A percentile compares a stretch with the other conserved stretches of the same genome.
phyloP scores from a whole-genome alignment of 1,139 yeast genomes.

The Magnusiomyces suaveolens region DNA sequence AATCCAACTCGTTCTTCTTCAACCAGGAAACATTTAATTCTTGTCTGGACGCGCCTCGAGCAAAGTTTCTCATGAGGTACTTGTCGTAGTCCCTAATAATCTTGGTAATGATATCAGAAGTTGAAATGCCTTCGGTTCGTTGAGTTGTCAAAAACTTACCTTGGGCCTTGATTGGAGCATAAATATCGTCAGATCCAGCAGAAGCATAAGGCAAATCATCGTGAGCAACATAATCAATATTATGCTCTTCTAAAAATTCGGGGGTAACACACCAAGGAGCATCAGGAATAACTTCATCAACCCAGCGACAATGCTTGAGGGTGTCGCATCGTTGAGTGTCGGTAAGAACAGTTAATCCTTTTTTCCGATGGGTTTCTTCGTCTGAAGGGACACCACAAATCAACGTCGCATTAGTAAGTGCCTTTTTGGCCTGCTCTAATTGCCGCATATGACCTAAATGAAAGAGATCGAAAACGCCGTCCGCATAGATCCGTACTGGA shows the following conservation, averaged over 20 bases:
- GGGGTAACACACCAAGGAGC: constrained; percentile 95
- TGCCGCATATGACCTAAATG: constrained; percentile 71
- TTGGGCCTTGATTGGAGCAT: constrained; percentile 77
- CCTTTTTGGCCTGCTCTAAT: constrained; percentile 16
- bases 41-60: constrained; percentile 93
- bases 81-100: constrained; percentile 93
- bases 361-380: constrained; percentile 78
- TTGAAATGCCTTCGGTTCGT: constrained; percentile 91
- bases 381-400: constrained; percentile 92
- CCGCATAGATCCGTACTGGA: constrained; percentile 88
- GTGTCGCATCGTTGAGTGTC: constrained; percentile 87
- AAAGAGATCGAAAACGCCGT: constrained; percentile 93
- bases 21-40: constrained; percentile 95
- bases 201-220: constrained; percentile 94
- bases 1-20: constrained; percentile 89
- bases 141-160: constrained; percentile 93
- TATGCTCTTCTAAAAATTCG: constrained; percentile 65
- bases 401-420: constrained; percentile 42
- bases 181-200: constrained; percentile 78
- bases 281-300: constrained; percentile 85
- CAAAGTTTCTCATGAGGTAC: constrained; percentile 91
- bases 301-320: constrained; percentile 87
- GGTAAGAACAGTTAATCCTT: constrained; percentile 83
- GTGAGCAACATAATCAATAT: constrained; percentile 93
- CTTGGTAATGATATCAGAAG: constrained; percentile 90